These are phyloP conservation scores for Tylopilus rubrobrunneus DNA, from an alignment of 768 basidiomycete genomes.

Conservation along the genomic window DNA sequence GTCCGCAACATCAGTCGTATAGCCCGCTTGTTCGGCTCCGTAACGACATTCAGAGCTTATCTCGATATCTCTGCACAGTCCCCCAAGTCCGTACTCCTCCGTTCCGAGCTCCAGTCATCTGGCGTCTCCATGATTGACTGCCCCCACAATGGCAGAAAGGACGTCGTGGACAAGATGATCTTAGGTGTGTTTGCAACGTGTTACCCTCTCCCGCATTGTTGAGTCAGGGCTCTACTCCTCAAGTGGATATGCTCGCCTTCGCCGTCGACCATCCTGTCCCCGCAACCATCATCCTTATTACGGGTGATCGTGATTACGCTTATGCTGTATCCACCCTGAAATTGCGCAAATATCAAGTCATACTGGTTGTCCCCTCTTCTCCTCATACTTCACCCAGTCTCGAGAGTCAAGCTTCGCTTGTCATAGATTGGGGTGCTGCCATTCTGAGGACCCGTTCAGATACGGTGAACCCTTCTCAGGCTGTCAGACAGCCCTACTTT, in stretches of 20 bases:
- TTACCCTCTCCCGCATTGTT: background rate
- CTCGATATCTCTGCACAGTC: slow-evolving; percentile 42
- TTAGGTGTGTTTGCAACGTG: slow-evolving; percentile 30
- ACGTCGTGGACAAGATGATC: slow-evolving; percentile 47
- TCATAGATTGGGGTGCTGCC: slow-evolving; percentile 47
- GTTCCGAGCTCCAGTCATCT: slow-evolving; percentile 43
- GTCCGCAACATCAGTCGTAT: slow-evolving; percentile 42
- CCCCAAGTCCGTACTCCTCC: slow-evolving; percentile 30
- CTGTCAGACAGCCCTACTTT: slow-evolving; percentile 23
- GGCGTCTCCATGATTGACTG: slow-evolving; percentile 40
- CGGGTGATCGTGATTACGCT: slow-evolving; percentile 64
- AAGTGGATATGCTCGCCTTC: slow-evolving; percentile 66
- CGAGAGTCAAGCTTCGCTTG: slow-evolving; percentile 50
- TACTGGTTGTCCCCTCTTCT: slow-evolving; percentile 43
- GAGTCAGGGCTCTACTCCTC: background rate
- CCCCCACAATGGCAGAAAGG: slow-evolving; percentile 31
- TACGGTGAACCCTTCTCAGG: slow-evolving; percentile 2
- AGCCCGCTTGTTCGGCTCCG: slow-evolving; percentile 44
- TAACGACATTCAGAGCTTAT: slow-evolving; percentile 53
- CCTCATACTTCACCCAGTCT: slow-evolving; percentile 41
- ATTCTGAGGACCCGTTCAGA: slow-evolving; percentile 33
- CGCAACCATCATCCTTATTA: slow-evolving; percentile 57
- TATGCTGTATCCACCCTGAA: slow-evolving; percentile 59
- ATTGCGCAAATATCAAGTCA: slow-evolving; percentile 48
- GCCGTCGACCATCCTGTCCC: slow-evolving; percentile 58